Percentiles rank a stretch among this genome's conserved stretches.
Conservation (phyloP, 2,329 filamentous ascomycete species). For the Aspergillus ochraceoroseus region DNA sequence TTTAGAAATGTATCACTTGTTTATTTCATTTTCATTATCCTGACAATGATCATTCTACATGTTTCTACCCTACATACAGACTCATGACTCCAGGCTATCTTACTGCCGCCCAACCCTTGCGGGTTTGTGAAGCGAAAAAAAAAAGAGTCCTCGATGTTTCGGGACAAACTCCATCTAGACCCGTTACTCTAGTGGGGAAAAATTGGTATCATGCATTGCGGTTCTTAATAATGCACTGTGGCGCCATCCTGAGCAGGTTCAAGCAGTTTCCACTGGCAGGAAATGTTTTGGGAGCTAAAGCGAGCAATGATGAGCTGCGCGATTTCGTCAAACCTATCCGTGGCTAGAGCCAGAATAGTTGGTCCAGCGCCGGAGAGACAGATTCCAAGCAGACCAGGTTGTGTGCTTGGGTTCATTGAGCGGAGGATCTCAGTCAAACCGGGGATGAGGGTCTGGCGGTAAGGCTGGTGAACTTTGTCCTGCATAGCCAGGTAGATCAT, state of each 20-base stretch:
- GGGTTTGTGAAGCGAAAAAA: too few relatives aligned
- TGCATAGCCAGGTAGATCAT: conserved; percentile 98
- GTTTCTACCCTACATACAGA: too few relatives aligned
- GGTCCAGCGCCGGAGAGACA: conserved; percentile 93
- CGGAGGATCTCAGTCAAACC: conserved; percentile 85
- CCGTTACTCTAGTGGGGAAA: too few relatives aligned
- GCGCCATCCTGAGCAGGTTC: conserved; percentile 70
- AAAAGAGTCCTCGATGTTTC: too few relatives aligned
- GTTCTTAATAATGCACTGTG: conserved; percentile 31
- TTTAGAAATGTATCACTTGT: too few relatives aligned
- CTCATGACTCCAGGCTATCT: too few relatives aligned
- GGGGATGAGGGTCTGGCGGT: conserved; percentile 85
- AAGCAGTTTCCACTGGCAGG: conserved; percentile 79
- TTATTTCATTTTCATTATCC: too few relatives aligned
- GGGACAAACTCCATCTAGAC: too few relatives aligned
- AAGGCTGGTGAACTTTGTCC: conserved; percentile 96
- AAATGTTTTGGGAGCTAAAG: conserved; percentile 62
- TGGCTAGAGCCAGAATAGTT: conserved; percentile 89
- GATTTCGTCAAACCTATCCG: conserved; percentile 81
- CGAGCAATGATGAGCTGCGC: conserved; percentile 70
- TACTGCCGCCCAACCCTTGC: too few relatives aligned
- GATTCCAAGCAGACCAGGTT: conserved; percentile 85
- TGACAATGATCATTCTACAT: too few relatives aligned
- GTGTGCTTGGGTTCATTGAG: conserved; percentile 80
- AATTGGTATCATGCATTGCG: too few relatives aligned